phyloP scores from a whole-genome alignment of 2,329 filamentous ascomycete genomes.

The Fusarium sp. region DNA sequence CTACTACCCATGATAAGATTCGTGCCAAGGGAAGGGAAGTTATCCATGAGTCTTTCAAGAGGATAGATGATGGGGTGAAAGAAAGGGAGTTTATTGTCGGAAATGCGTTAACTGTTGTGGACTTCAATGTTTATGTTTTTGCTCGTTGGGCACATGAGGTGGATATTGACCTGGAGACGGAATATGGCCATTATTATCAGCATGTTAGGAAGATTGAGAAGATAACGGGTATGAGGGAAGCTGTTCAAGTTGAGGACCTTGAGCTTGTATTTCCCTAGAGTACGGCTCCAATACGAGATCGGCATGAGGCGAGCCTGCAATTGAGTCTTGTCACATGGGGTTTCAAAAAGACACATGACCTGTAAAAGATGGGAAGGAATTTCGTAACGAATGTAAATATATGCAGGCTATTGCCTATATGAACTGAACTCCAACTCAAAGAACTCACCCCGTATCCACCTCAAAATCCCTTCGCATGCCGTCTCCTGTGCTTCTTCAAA shows the following conservation, averaged over 20 bases:
- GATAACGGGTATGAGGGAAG: neutral
- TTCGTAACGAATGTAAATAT: neutral
- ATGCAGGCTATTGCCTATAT: neutral
- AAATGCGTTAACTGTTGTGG: constrained; percentile 18
- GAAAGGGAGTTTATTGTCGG: constrained; percentile 12
- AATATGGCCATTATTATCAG: constrained; percentile 2
- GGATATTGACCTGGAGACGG: constrained; percentile 15
- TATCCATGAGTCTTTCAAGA: neutral
- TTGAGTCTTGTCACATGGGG: no score
- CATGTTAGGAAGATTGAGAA: constrained; percentile 7
- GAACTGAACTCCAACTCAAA: neutral
- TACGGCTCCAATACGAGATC: no score
- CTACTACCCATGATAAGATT: neutral
- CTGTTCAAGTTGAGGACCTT: neutral
- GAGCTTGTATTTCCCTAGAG: neutral
- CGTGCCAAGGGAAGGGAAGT: neutral
- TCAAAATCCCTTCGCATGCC: neutral
- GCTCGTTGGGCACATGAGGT: constrained; percentile 29
- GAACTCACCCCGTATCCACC: rapidly evolving
- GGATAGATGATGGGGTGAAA: constrained; percentile 5
- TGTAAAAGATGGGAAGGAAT: rapidly evolving
- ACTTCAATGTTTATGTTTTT: constrained; percentile 41
- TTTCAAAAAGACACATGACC: no score
- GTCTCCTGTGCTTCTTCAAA: constrained; percentile 19
- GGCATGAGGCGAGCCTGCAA: no score